Conservation (phyloP, 2,329 filamentous ascomycete genomes). For the Alternaria arbusti region DNA sequence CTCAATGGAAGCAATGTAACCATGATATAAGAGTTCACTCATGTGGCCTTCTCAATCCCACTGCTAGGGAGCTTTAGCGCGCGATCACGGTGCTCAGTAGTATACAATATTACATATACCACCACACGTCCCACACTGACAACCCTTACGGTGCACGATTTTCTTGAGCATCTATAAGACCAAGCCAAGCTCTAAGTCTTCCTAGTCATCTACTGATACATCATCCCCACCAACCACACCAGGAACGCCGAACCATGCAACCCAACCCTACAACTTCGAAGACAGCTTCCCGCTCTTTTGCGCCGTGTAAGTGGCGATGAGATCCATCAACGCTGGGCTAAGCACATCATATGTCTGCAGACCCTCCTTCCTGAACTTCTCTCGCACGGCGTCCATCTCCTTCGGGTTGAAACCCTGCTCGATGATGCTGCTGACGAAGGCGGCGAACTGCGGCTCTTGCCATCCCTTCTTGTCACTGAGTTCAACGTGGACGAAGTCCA, state of each 20-base stretch:
- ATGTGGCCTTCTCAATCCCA: no score
- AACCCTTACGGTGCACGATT: neutral
- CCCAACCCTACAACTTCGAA: constrained; percentile 26
- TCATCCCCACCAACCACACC: neutral
- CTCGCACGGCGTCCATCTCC: constrained; percentile 62
- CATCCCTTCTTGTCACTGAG: constrained; percentile 67
- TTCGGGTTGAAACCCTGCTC: constrained; percentile 69
- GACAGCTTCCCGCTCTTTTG: constrained; percentile 51
- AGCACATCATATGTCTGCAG: constrained; percentile 69
- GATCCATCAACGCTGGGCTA: constrained; percentile 68
- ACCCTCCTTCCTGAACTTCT: constrained; percentile 60
- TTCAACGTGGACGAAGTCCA: constrained; percentile 73
- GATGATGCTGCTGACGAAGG: constrained; percentile 71
- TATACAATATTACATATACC: neutral
- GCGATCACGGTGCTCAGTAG: constrained; percentile 14
- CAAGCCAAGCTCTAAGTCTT: neutral
- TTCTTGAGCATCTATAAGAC: neutral
- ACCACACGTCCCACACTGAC: neutral
- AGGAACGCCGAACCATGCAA: neutral
- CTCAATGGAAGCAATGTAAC: no score
- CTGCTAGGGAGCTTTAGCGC: neutral
- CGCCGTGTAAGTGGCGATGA: constrained; percentile 57
- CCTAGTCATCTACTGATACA: constrained; percentile 3
- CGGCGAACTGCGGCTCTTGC: constrained; percentile 75
- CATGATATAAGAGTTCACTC: no score